Percentiles rank a stretch among this genome's conserved stretches.
phyloP scores from a whole-genome alignment of 73 alveolate genomes.

The Symbiodinium pilosum region DNA sequence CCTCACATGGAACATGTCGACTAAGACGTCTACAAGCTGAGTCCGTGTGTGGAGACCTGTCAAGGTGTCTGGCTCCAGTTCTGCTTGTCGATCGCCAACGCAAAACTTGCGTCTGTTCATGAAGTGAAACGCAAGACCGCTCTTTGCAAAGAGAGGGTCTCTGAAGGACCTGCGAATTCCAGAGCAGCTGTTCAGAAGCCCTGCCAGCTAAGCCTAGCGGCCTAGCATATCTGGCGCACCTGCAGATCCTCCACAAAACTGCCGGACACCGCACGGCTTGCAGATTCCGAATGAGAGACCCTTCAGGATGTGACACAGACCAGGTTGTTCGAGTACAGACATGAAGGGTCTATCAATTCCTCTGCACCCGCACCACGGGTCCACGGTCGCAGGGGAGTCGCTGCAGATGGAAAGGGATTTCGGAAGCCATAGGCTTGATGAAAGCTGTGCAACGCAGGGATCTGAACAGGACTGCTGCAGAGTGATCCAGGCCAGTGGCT shows the following conservation, averaged over 20 bases:
- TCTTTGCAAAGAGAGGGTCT: neutral
- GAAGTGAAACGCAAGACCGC: neutral
- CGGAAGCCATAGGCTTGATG: too few relatives aligned
- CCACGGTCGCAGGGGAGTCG: neutral
- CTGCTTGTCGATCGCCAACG: neutral
- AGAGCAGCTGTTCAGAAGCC: neutral
- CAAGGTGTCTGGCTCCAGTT: too few relatives aligned
- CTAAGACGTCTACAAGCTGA: too few relatives aligned
- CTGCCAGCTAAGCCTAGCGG: too few relatives aligned
- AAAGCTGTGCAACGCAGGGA: too few relatives aligned
- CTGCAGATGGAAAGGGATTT: neutral
- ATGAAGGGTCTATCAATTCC: neutral
- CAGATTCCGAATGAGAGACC: neutral
- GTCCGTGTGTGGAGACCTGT: too few relatives aligned
- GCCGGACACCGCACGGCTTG: conserved; percentile 21
- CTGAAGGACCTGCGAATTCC: neutral
- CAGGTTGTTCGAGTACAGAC: too few relatives aligned
- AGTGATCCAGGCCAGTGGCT: neutral
- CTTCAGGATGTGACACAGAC: neutral
- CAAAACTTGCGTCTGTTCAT: conserved; percentile 13
- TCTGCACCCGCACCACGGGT: conserved; percentile 2
- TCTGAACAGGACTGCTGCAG: neutral
- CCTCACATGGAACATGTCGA: too few relatives aligned
- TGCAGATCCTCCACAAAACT: neutral
- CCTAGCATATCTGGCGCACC: neutral